phyloP scores from a whole-genome alignment of 75 land plant genomes.

The Pseudotsuga menziesii region DNA sequence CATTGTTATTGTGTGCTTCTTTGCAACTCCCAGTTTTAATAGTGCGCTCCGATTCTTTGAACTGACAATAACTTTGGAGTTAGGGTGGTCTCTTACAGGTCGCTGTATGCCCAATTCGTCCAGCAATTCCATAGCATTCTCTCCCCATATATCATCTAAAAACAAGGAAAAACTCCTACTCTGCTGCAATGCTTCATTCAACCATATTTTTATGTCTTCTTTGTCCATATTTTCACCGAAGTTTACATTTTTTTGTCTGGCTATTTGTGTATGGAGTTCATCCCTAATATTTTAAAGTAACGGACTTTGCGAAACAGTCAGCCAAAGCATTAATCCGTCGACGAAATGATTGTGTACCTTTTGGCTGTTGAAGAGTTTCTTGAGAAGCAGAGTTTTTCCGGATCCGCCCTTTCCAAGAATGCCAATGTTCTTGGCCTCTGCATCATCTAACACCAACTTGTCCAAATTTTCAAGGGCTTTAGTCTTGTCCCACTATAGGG shows the following conservation, averaged over 20 bases:
- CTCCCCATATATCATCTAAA: conserved; percentile 2
- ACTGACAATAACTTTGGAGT: not conserved
- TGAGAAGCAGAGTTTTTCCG: no score
- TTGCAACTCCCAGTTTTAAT: not conserved
- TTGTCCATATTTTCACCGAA: not conserved
- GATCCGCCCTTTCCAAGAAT: no score
- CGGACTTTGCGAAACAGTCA: no score
- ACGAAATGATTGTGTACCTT: no score
- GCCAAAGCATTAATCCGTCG: no score
- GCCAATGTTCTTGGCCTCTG: no score
- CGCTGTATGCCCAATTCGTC: not conserved
- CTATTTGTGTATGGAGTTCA: no score
- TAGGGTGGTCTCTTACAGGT: not conserved
- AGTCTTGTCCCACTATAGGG: not conserved
- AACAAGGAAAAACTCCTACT: not conserved
- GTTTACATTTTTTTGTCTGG: not conserved
- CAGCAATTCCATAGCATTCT: not conserved
- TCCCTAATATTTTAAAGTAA: no score
- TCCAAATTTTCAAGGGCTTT: no score
- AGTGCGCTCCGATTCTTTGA: not conserved
- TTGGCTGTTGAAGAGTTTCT: no score
- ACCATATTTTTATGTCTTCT: not conserved
- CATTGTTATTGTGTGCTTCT: not conserved
- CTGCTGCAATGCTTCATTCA: not conserved
- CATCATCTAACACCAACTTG: no score